Base-by-base conservation (phyloP, 495 filamentous ascomycete genomes). In the Penicillium ucsense region DNA sequence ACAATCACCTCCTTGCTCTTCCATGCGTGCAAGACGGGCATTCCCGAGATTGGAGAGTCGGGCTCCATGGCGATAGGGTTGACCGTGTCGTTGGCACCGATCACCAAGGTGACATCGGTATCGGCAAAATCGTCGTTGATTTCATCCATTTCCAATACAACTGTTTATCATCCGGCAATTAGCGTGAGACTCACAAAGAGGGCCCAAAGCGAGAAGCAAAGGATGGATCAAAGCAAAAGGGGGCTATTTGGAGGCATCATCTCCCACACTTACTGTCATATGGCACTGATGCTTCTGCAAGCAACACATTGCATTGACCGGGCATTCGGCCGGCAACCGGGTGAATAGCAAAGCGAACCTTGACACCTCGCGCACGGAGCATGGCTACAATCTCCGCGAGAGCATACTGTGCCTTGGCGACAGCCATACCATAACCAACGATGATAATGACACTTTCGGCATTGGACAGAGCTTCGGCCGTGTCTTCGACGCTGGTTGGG, bases 1-100 rank as follows among this genome's bases (percentile, higher is more conserved):
- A 91, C 84, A 44, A 91, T 75, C 4, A 88, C 84, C 56, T 91
- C 85, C 70, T 88, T 89, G 63, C 84, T 88, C 80, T 89, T 91
- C 84, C 86, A 89, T 29, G 85, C 86, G 47, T 89, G 84, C 49
- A 91, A 67, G 29, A 91, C 85, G 5, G 86, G 86, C 86, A 91
- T 91, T 4, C 86, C 86, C 0, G 85, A 86, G 55, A 91, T 89
- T 4, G 84, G 72, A 35, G 82, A 86, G 46, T 84, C 84, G 2
- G 82, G 79, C 59, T 91, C 85, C 48, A 89, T 63, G 4, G 86
- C 85, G 57, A 88, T 89, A 0, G 86, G 86, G 51, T 91, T 91
- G 7, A 91, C 86, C 0, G 86, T 89, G 52, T 91, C 86, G 54
- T 91, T 91, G 8, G 86, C 86, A 4, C 86, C 86, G 53, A 91